phyloP scores from a whole-genome alignment of 441 rosid species.

The Eruca vesicaria region DNA sequence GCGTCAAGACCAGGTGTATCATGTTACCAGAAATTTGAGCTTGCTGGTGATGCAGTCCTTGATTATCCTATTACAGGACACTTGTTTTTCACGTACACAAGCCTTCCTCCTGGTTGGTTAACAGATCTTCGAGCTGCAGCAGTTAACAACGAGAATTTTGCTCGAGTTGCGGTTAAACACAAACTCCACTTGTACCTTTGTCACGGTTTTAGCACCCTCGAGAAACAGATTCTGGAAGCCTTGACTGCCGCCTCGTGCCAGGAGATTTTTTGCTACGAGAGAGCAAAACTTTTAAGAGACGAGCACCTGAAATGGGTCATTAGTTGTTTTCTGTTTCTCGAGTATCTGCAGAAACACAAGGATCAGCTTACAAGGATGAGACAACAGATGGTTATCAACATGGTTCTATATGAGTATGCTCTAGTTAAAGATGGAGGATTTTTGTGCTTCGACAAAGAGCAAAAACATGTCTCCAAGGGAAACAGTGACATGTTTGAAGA shows the following conservation, averaged over 20 bases:
- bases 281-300: conserved; percentile 99
- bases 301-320: conserved; percentile 99
- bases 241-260: conserved; percentile 99
- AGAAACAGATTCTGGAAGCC: conserved; percentile 94
- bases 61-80: conserved; percentile 95
- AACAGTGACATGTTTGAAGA: conserved; percentile 47
- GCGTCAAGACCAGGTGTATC: conserved; percentile 99
- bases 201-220: conserved; percentile 96
- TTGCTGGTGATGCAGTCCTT: conserved; percentile 97
- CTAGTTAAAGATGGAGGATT: conserved; percentile 76
- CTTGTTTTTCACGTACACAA: conserved; percentile 86
- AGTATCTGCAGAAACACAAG: conserved; percentile 96
- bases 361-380: conserved; percentile 99
- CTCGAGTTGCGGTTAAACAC: conserved; percentile 98
- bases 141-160: conserved; percentile 97
- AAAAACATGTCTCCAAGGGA: conserved; percentile 35
- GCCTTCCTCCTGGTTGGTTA: conserved; percentile 96
- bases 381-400: conserved; percentile 97
- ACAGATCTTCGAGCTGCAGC: conserved; percentile 99
- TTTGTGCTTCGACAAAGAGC: conserved; percentile 68
- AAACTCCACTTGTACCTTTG: conserved; percentile 89
- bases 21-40: conserved; percentile 92
- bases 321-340: conserved; percentile 90
- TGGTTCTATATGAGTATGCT: conserved; percentile 87
- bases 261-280: conserved; percentile 97